phyloP scores from a whole-genome alignment of 2,329 filamentous ascomycete species.

The Trichocomaceae sp. region DNA sequence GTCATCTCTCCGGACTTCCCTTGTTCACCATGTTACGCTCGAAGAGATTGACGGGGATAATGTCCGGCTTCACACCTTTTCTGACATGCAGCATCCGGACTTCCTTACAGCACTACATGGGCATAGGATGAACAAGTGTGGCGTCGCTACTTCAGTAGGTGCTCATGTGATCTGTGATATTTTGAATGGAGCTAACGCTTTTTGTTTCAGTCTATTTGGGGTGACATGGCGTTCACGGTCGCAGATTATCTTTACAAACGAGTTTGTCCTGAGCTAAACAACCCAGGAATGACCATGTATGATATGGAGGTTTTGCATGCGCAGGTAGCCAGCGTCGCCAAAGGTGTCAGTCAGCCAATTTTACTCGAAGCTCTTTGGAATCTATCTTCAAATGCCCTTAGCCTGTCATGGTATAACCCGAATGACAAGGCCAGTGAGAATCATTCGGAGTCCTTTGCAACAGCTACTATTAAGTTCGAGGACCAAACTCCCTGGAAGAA shows the following conservation, averaged over 20 bases:
- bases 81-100: constrained; percentile 13
- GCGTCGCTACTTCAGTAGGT: constrained; percentile 7
- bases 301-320: no score
- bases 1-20: not conserved
- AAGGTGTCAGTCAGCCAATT: no score
- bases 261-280: no score
- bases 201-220: constrained; percentile 14
- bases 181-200: no score
- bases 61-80: constrained; percentile 4
- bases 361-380: constrained; percentile 49
- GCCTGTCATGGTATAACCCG: constrained; percentile 23
- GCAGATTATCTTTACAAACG: no score
- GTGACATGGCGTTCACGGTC: constrained; percentile 20
- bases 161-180: no score
- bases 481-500: constrained; percentile 15
- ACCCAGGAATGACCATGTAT: no score
- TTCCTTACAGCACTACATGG: constrained; percentile 13
- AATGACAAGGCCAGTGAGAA: constrained; percentile 5
- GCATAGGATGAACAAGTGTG: constrained; percentile 15
- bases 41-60: not conserved
- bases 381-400: constrained; percentile 41
- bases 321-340: no score
- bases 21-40: constrained; percentile 2
- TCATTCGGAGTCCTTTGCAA: no score
- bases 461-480: no score